Evolutionary conservation across 2,329 filamentous ascomycete species (phyloP).

Genomic region (Cytospora piceae): DNA sequence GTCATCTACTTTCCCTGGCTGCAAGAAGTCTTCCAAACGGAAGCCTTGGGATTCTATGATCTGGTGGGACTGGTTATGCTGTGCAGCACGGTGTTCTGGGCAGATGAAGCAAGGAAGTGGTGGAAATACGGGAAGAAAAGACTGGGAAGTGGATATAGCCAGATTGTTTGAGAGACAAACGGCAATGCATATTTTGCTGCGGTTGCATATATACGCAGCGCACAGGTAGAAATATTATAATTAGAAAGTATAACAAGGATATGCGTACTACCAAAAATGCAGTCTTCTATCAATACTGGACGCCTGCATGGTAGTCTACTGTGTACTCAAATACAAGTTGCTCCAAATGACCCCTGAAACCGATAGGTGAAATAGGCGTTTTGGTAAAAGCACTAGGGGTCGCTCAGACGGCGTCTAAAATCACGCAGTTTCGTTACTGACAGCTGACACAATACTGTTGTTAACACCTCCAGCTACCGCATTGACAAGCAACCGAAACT

Average conservation of each 20-base stretch:
- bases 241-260: not conserved
- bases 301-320: not conserved
- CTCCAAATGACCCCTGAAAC: not conserved
- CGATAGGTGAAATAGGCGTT: not conserved
- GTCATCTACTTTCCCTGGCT: slow-evolving; percentile 96
- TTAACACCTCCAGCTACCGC: not conserved
- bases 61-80: slow-evolving; percentile 72
- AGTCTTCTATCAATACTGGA: not conserved
- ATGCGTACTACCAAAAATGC: not conserved
- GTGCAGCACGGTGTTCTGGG: slow-evolving; percentile 93
- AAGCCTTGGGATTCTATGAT: slow-evolving; percentile 76
- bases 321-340: too few species aligned
- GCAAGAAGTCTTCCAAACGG: slow-evolving; percentile 94
- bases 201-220: slow-evolving; percentile 20
- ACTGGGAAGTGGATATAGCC: slow-evolving; percentile 65
- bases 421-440: not conserved
- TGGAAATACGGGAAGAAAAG: slow-evolving; percentile 62
- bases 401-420: not conserved
- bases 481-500: slow-evolving; percentile 11
- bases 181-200: slow-evolving; percentile 5
- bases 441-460: not conserved
- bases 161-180: slow-evolving; percentile 54
- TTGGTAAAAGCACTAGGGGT: not conserved
- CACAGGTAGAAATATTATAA: slow-evolving; percentile 23
- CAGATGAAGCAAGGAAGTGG: slow-evolving; percentile 88